Evolutionary conservation across 2,329 filamentous ascomycete species (phyloP), one percentile per base, ranked within the genome.

Genomic region (Stagonosporopsis chrysanthemi): DNA sequence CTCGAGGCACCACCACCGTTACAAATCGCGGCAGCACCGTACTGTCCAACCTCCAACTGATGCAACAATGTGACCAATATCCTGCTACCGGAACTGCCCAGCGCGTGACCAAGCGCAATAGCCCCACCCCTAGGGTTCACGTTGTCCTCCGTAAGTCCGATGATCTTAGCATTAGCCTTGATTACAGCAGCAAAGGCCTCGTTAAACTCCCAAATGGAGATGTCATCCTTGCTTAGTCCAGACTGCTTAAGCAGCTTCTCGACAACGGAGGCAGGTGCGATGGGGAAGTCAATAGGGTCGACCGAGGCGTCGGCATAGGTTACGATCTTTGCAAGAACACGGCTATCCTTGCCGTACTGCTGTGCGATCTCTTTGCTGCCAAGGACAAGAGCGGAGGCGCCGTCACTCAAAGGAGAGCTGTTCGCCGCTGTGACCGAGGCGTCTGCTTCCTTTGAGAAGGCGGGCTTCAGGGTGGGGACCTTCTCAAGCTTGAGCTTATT

Each of bases 191-290:
- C 94, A 74, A 99, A 99, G 0, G 95, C 95, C 80, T 99, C 95
- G 77, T 99, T 99, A 78, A 99, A 97, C 77, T 98, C 95, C 94
- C 95, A 98, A 22, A 97, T 81, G 5, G 94, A 88, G 42, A 99
- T 92, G 76, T 98, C 90, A 43, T 96, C 90, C 78, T 93, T 92
- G 63, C 87, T 91, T 65, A 99, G 93, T 11, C 94, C 93, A 0
- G 95, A 95, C 55, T 93, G 86, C 77, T 92, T 86, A 47, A 99
- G 83, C 11, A 93, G 93, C 68, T 97, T 87, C 3, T 94, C 92
- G 0, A 98, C 94, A 5, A 94, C 94, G 77, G 96, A 93, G 36
- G 95, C 85, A 0, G 95, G 95, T 1, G 95, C 95, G 41, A 97
- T 83, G 14, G 95, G 93, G 81, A 99, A 99, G 78, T 99, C 94